These are phyloP conservation scores for Boletus sensibilis DNA, from an alignment of 768 basidiomycete species.

Conservation along the genomic window DNA sequence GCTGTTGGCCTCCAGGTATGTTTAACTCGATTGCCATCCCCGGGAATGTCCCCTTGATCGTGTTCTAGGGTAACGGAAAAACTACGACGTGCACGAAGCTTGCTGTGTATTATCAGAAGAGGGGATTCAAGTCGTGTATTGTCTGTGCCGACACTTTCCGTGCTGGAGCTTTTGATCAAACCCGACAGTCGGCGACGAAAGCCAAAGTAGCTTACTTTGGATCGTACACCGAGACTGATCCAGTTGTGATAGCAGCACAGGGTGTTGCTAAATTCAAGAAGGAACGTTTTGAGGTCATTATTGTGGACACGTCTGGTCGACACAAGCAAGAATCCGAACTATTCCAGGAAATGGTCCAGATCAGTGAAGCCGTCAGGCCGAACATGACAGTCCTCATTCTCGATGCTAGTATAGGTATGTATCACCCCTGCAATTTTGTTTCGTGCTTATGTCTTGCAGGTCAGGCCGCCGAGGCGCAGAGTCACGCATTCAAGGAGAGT, in stretches of 20 bases:
- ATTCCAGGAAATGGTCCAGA: constrained; percentile 98
- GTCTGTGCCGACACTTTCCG: constrained; percentile 99
- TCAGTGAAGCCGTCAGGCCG: constrained; percentile 88
- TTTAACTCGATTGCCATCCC: constrained; percentile 1
- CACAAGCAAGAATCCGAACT: constrained; percentile 97
- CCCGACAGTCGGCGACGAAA: constrained; percentile 97
- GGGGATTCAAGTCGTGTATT: constrained; percentile 94
- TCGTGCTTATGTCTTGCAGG: constrained; percentile 42
- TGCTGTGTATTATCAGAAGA: constrained; percentile 94
- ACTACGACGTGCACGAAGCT: constrained; percentile 99
- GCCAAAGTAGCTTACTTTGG: constrained; percentile 99
- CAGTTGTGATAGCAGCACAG: constrained; percentile 89
- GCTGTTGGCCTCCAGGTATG: constrained; percentile 91
- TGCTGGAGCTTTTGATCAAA: constrained; percentile 98
- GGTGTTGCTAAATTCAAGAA: constrained; percentile 98
- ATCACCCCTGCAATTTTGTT: not conserved
- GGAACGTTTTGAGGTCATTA: constrained; percentile 97
- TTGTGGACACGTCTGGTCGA: constrained; percentile 96
- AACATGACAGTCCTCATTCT: constrained; percentile 95
- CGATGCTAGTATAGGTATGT: constrained; percentile 90
- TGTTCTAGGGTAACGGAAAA: constrained; percentile 87
- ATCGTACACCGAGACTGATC: constrained; percentile 98
- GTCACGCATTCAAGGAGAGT: constrained; percentile 95
- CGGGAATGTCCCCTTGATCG: constrained; percentile 1
- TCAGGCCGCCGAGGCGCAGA: constrained; percentile 97